Base-by-base conservation (phyloP, 1,284 basidiomycete species). In the Leucoagaricus sp. region DNA sequence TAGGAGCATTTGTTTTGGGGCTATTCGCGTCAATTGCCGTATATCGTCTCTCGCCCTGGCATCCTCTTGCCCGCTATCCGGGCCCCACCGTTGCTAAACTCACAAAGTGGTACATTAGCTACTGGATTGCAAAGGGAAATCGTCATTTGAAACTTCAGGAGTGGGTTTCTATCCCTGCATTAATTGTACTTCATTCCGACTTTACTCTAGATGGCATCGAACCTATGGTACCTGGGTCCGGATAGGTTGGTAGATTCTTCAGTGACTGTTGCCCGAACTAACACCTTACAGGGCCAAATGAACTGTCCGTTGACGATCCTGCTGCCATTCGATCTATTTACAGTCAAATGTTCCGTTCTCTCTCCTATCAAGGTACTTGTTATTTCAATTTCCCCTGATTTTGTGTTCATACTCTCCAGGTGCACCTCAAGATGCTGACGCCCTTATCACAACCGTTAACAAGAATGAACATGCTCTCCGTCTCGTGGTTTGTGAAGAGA, bases 41-140 rank as follows among this genome's bases (percentile, higher is more conserved):
- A 1, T 81, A 81, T 61, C 76, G 80, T 10, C 56, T 80, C 6
- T 80, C 78, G 4, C 79, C 78, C 4, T 73, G 74, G 64, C 79
- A 81, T 59, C 79, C 79, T 6, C 68, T 82, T 12, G 74, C 76
- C 6, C 64, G 69, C 25, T 74, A 75, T 57, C 79, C 79, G 2
- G 80, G 79, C 29, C 78, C 77, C 0, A 12, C 70, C 0, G 44
- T 75, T 10, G 68, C 66, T 60, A 76, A 70, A 52, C 40, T 77
- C 8, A 69, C 73, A 5, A 76, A 79, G 57, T 38, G 36, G 36
- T 38, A 38, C 15, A 38, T 38, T 10, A n/a, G 8, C 4, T 38
- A 38, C 13, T 47, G 53, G 53, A 44, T 55, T 19, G 15, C 31
- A 19, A 53, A 53, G 25, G 51, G 51, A 44, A 44, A 44, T 13